Base-by-base conservation (phyloP, 306 rosid genomes). In the Cicer yamashitae region DNA sequence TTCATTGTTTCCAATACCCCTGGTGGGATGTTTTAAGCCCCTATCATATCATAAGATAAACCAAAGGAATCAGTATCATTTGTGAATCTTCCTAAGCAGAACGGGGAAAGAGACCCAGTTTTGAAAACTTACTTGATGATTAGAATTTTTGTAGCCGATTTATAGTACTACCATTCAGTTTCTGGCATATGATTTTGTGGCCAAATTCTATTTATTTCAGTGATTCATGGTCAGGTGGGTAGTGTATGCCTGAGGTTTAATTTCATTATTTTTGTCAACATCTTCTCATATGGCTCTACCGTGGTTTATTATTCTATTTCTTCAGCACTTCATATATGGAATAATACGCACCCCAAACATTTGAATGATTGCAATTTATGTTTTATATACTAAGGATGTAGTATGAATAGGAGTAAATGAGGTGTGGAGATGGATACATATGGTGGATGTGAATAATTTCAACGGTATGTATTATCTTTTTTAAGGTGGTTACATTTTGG, bases 31-130 rank as follows among this genome's bases (percentile, higher is more conserved):
- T 79, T 69, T 77, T 64, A 62, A 58, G 61, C 86, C 86, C 82
- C 63, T 52, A 18, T 79, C 65, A 79, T 84, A 70, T 81, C 82
- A 53, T 82, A 73, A 71, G 80, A 71, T 65, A 70, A 76, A 83
- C 74, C 76, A 69, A 73, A 80, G 70, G 67, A 84, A 79, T 78
- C 14, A 58, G 59, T 70, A 18, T 39, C 61, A 70, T 86, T 76
- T 80, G 67, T 83, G 67, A 77, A 82, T 82, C 71, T 81, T 77
- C 81, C 38, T 79, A 61, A 74, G 84, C 62, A 69, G 78, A 47
- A 50, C 20, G 53, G 86, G 89, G 84, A 64, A 79, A 48, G 72
- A 67, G 82, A 84, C 87, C 87, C 88, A 78, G 62, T 85, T 91
- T 88, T 91, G 87, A 67, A 83, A 69, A 57, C 74, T 71, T 54